These are phyloP conservation scores for Fusarium sp. DNA, from an alignment of 2,329 filamentous ascomycete genomes.

Conservation along the genomic window DNA sequence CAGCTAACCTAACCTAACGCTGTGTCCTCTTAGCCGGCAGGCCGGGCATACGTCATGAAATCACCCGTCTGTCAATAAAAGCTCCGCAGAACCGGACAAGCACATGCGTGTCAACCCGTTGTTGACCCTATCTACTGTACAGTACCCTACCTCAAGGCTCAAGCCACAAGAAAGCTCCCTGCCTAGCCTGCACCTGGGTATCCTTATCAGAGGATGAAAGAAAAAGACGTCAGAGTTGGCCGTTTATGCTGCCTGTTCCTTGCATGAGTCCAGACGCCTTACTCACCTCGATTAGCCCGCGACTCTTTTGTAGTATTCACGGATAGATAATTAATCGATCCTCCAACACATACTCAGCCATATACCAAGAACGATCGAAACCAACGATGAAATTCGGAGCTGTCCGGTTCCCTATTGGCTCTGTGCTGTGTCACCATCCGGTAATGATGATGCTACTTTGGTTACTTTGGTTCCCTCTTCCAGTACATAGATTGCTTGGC, in stretches of 20 bases:
- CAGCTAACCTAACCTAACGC: neutral
- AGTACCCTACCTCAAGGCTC: neutral
- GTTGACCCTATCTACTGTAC: neutral
- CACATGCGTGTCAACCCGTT: constrained; percentile 5
- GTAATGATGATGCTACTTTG: constrained; percentile 22
- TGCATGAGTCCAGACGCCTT: neutral
- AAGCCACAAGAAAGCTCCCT: neutral
- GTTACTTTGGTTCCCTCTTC: neutral
- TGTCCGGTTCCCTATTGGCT: neutral
- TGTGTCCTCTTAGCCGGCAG: neutral
- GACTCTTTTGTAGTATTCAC: neutral
- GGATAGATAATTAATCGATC: neutral
- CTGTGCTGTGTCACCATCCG: constrained; percentile 17
- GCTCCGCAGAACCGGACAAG: constrained; percentile 1
- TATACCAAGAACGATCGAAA: neutral
- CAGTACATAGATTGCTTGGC: neutral
- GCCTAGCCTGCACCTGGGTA: neutral
- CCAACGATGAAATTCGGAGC: neutral
- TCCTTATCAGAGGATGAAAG: neutral
- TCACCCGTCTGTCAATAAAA: neutral
- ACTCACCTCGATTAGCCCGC: neutral
- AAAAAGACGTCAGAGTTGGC: neutral
- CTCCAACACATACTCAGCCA: neutral
- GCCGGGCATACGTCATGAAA: constrained; percentile 14
- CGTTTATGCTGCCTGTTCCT: neutral